phyloP scores from a whole-genome alignment of 352 stramenopile genomes.

The Peronospora belbahrii region DNA sequence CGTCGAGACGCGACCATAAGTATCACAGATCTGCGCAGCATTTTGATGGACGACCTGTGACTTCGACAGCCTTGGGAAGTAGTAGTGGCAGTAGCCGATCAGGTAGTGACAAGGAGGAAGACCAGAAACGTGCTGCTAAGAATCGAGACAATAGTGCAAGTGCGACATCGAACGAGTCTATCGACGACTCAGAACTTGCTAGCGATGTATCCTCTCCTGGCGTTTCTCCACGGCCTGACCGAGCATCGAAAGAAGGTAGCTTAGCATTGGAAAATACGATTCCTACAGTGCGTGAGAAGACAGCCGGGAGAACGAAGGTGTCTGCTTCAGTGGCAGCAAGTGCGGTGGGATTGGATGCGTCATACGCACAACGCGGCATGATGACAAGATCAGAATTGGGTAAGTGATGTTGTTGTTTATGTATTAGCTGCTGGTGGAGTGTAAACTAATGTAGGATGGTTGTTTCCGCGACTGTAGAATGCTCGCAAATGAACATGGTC shows the following conservation, averaged over 20 bases:
- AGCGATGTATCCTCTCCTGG: constrained; percentile 30
- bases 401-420: constrained; percentile 11
- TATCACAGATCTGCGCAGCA: constrained; percentile 24
- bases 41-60: constrained; percentile 22
- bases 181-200: constrained; percentile 30
- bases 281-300: constrained; percentile 6
- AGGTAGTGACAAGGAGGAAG: constrained; percentile 17
- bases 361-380: constrained; percentile 19
- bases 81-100: constrained; percentile 20
- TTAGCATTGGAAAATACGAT: constrained; percentile 14
- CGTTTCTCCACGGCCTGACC: constrained; percentile 14
- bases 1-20: constrained; percentile 24
- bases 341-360: constrained; percentile 14
- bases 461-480: constrained; percentile 16
- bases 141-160: constrained; percentile 26
- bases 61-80: constrained; percentile 6
- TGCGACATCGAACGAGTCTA: constrained; percentile 35
- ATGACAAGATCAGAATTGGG: constrained; percentile 32
- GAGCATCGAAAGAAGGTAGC: constrained; percentile 24
- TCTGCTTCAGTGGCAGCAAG: constrained; percentile 1
- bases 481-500: constrained; percentile 20
- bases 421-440: neutral
- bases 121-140: constrained; percentile 7
- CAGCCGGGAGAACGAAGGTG: constrained; percentile 1
- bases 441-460: constrained; percentile 1